Base-by-base conservation (phyloP, 352 stramenopile genomes). In the Phytophthora hybrid region DNA sequence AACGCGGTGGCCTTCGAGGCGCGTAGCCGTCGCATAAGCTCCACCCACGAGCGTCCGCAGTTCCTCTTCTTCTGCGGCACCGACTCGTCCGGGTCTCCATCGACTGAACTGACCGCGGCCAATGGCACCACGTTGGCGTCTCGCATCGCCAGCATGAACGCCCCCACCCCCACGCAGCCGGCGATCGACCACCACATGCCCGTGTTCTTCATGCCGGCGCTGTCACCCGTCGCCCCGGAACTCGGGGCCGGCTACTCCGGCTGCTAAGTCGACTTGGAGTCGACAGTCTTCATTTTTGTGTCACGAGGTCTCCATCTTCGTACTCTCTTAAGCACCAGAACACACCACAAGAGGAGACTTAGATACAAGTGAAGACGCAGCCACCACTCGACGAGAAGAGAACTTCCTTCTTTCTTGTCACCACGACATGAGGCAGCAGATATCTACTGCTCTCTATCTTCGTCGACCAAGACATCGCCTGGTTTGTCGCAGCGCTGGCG, bases 51-150 rank as follows among this genome's bases (percentile, higher is more conserved):
- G 64, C 78, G 73, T 2, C 83, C 78, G 51, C 84, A 91, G 74
- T 91, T 93, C 73, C 81, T 92, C 68, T 91, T 93, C 78, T 93
- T 93, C 74, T 92, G 84, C 44, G 87, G 87, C 46, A 84, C 75
- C n/a, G 87, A 93, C 32, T 84, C 59, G 2, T 76, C 73, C 14
- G 73, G 68, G 4, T 66, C 70, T 56, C 71, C 76, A 34, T 75
- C 77, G 8, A 62, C 57, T 31, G 73, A 72, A 47, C n/a, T 76
- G 16, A 29, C 59, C 9, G 69, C 68, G 7, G 34, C 60, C 56
- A 75, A 80, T 55, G 56, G 39, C 29, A 76, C 63, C n/a, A 72
- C 58, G 13, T 14, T 82, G 44, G 68, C 69, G 4, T 73, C 65
- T 58, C 71, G 72, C 18, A 41, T 82, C 44, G 63, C 66, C 2